Conservation (phyloP, 192 early-diverging fungal species). For the Backusella morwellensis region DNA sequence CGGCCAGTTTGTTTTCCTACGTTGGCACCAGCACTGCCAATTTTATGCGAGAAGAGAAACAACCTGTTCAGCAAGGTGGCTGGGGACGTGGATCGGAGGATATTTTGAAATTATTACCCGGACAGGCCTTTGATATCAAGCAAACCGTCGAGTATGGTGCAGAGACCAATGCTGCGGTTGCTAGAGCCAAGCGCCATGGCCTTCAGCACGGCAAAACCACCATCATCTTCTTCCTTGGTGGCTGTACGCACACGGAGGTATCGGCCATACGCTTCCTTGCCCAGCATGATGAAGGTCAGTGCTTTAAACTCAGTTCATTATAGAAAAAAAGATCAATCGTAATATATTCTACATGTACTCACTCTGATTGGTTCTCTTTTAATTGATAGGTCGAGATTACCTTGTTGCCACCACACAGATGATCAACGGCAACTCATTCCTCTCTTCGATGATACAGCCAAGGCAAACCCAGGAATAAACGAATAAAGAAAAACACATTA, state of each 20-base stretch:
- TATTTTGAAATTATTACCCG: constrained; percentile 73
- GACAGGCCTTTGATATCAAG: constrained; percentile 75
- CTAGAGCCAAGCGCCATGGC: constrained; percentile 28
- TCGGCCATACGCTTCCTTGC: constrained; percentile 88
- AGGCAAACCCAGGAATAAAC: constrained; percentile 3
- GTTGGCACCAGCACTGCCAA: constrained; percentile 27
- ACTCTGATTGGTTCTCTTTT: neutral
- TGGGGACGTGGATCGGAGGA: constrained; percentile 90
- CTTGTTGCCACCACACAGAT: constrained; percentile 87
- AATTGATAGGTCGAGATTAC: constrained; percentile 64
- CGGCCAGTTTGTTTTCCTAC: constrained; percentile 42
- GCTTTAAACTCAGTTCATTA: neutral
- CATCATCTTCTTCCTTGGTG: constrained; percentile 91
- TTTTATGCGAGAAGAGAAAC: constrained; percentile 26
- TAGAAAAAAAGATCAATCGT: neutral
- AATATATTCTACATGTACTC: neutral
- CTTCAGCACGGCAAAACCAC: constrained; percentile 47
- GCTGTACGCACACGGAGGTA: constrained; percentile 93
- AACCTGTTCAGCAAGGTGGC: constrained; percentile 43
- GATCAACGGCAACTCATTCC: constrained; percentile 78
- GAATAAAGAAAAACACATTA: neutral
- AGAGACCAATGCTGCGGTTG: constrained; percentile 29
- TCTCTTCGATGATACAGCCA: constrained; percentile 47
- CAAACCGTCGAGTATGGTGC: constrained; percentile 57
- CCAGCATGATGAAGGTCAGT: constrained; percentile 69